Percentiles rank a stretch among this genome's conserved stretches.
Conservation (phyloP, 768 basidiomycete genomes). For the Coprinopsis sp. region DNA sequence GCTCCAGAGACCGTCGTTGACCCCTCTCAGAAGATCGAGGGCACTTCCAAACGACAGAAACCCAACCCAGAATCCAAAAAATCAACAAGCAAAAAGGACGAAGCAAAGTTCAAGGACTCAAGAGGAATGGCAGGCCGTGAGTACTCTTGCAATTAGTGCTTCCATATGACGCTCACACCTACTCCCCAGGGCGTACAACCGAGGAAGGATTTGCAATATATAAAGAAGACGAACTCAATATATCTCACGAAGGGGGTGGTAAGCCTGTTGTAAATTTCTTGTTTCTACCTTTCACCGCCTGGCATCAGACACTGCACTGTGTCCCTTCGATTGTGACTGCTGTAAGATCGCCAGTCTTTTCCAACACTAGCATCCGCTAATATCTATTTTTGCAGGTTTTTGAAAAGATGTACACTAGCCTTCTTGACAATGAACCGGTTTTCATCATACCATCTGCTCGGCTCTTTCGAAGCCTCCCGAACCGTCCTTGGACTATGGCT, state of each 20-base stretch:
- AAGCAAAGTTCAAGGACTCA: slow-evolving; percentile 65
- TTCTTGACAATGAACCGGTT: slow-evolving; percentile 1
- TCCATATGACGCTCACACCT: slow-evolving; percentile 11
- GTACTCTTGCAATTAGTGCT: slow-evolving; percentile 24
- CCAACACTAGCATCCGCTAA: slow-evolving; percentile 8
- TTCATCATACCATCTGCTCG: slow-evolving; percentile 9
- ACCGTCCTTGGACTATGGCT: slow-evolving; percentile 23
- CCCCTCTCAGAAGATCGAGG: slow-evolving; percentile 38
- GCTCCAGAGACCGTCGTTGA: slow-evolving; percentile 63
- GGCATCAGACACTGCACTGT: slow-evolving; percentile 67
- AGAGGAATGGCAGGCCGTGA: slow-evolving; percentile 66
- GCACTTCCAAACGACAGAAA: slow-evolving; percentile 10
- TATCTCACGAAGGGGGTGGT: slow-evolving; percentile 69
- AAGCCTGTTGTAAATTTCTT: slow-evolving; percentile 20
- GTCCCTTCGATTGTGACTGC: slow-evolving; percentile 88
- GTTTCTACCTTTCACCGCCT: slow-evolving; percentile 20
- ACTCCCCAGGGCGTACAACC: slow-evolving; percentile 62
- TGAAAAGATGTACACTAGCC: slow-evolving; percentile 1
- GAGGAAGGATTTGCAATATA: slow-evolving; percentile 78
- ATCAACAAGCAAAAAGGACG: slow-evolving; percentile 25
- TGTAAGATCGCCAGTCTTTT: slow-evolving; percentile 46
- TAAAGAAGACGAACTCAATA: slow-evolving; percentile 79
- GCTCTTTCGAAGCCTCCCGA: slow-evolving; percentile 43
- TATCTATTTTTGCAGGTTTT: slow-evolving; percentile 4
- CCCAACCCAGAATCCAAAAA: slow-evolving; percentile 4